Base-by-base conservation (phyloP, 148 eudicot genomes). In the Vaccinium darrowii region DNA sequence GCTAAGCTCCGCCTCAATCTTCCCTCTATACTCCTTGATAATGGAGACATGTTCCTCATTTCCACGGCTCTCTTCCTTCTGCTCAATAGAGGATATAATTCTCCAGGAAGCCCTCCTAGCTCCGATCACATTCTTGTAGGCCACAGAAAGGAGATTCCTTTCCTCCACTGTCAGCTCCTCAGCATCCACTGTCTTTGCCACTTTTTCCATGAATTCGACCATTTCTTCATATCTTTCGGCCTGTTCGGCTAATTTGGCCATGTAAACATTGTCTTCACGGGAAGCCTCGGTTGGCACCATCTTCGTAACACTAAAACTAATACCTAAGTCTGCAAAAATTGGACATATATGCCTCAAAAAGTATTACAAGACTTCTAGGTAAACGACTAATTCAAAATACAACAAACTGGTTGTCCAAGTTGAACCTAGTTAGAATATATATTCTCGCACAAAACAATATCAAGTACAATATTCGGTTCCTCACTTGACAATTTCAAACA, bases 81-180 rank as follows among this genome's bases (percentile, higher is more conserved):
- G 97, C 89, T 94, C 97, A 67, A 94, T 94, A 13, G 98, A 94
- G 75, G 98, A 94, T 53, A 94, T 90, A 69, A 94, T 93, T 90
- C 98, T 93, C 98, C 98, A 94, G 0, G 98, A 93, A 69, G 98
- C 98, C 91, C 98, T 92, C 84, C 95, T 90, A 27, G 95, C 95
- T 25, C 98, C 98, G 82, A 94, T 93, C 84, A 94, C 94, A 85
- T 94, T 94, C 90, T 94, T 94, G 87, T 94, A 93, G 54, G 98
- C 98, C 58, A 94, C 95, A 2, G 98, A 94, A 80, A 94, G 87
- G 19, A 94, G 88, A 84, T 94, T 94, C 89, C 98, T 89, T 82
- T 94, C 98, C 92, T 94, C 98, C 81, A 94, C 93, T 6, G 91
- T 94, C 30, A 93, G 87, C 80, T 92, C 95, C 81, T 92, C 98